Evolutionary conservation across 2,329 filamentous ascomycete genomes (phyloP).

Genomic region (Fonsecaea pedrosoi): DNA sequence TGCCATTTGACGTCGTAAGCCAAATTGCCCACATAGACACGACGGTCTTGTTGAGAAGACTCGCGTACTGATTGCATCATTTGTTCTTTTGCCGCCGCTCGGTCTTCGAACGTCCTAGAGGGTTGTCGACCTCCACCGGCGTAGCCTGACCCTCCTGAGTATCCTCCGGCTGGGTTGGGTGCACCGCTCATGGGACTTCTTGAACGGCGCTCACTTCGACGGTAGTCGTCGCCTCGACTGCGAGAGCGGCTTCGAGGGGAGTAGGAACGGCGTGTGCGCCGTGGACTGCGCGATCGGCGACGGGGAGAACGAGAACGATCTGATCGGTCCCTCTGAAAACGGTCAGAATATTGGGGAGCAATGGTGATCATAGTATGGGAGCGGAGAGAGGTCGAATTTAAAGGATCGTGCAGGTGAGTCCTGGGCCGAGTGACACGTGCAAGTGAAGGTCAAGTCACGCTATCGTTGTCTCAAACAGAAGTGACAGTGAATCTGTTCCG

Average conservation of each 20-base stretch:
- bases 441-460: constrained; percentile 23
- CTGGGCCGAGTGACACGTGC: constrained; percentile 29
- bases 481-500: constrained; percentile 23
- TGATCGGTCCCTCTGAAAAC: constrained; percentile 76
- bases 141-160: constrained; percentile 62
- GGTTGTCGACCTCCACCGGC: constrained; percentile 66
- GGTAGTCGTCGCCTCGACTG: constrained; percentile 75
- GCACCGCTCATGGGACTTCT: constrained; percentile 83
- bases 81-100: constrained; percentile 81
- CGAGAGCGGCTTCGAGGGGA: constrained; percentile 79
- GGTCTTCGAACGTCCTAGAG: constrained; percentile 79
- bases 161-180: constrained; percentile 71
- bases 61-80: constrained; percentile 97
- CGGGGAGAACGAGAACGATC: constrained; percentile 74
- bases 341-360: constrained; percentile 41
- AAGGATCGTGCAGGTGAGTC: constrained; percentile 26
- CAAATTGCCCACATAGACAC: constrained; percentile 98
- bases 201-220: constrained; percentile 75
- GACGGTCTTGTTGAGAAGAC: constrained; percentile 96
- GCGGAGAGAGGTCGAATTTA: constrained; percentile 32
- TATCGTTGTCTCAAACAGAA: constrained; percentile 24
- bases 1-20: constrained; percentile 99
- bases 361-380: constrained; percentile 28
- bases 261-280: constrained; percentile 76
- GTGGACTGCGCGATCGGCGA: constrained; percentile 80